These are phyloP conservation scores for Lasiosphaeriaceae sp. DNA, from an alignment of 495 filamentous ascomycete species.

Conservation along the genomic window DNA sequence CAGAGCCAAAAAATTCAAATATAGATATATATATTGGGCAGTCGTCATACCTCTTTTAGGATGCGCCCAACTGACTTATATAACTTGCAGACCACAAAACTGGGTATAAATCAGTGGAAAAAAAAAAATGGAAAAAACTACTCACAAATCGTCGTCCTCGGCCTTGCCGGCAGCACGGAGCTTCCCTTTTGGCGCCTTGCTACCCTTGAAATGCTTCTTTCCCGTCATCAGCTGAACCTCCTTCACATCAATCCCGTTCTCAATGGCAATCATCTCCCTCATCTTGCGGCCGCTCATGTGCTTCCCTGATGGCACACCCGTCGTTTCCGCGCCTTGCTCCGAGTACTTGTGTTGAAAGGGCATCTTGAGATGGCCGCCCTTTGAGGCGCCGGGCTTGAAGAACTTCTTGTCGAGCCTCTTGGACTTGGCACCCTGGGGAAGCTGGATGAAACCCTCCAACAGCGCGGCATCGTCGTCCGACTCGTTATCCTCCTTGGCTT, in stretches of 20 bases:
- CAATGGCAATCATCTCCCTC: conserved; percentile 75
- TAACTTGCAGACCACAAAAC: background rate
- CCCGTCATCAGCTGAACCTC: conserved; percentile 65
- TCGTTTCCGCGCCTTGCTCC: conserved; percentile 59
- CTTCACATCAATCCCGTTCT: conserved; percentile 77
- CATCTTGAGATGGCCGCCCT: conserved; percentile 64
- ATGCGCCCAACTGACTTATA: too few species aligned
- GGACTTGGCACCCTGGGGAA: conserved; percentile 63
- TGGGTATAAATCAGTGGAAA: background rate
- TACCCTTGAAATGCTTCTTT: conserved; percentile 96
- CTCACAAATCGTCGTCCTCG: conserved; percentile 21
- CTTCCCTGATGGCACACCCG: conserved; percentile 49
- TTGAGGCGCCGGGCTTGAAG: conserved; percentile 61
- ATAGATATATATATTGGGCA: too few species aligned
- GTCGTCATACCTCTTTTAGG: too few species aligned
- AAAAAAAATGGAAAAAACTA: too few species aligned
- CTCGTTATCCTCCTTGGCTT: conserved; percentile 6
- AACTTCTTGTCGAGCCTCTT: conserved; percentile 76
- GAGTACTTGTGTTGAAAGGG: conserved; percentile 85
- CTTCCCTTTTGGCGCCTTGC: conserved; percentile 57
- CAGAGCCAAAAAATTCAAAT: too few species aligned
- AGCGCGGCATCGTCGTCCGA: conserved; percentile 40
- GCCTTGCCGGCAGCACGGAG: conserved; percentile 16
- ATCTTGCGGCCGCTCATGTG: conserved; percentile 78
- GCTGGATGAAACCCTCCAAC: conserved; percentile 42